Conservation (phyloP, 192 early-diverging fungal genomes). For the Dispira parvispora region DNA sequence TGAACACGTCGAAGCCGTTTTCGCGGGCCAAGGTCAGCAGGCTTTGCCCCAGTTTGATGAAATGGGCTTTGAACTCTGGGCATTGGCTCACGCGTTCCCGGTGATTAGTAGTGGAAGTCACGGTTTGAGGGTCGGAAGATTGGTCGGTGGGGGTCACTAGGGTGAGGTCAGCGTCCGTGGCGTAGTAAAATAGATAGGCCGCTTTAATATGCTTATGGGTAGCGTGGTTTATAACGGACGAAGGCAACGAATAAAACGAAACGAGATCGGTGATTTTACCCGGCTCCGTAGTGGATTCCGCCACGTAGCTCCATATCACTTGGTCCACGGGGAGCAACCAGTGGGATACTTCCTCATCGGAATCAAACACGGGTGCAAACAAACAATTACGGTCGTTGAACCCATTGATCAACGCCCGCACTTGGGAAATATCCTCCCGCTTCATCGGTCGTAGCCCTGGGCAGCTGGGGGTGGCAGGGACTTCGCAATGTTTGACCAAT, state of each 20-base stretch:
- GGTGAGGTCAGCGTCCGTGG: conserved; percentile 24
- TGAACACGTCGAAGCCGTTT: conserved; percentile 82
- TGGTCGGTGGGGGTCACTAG: conserved; percentile 13
- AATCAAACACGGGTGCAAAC: conserved; percentile 51
- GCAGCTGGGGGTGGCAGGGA: conserved; percentile 38
- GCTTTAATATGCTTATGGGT: conserved; percentile 63
- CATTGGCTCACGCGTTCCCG: conserved; percentile 1
- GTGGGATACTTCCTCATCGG: conserved; percentile 76
- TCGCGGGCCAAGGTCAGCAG: conserved; percentile 55
- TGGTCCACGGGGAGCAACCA: conserved; percentile 71
- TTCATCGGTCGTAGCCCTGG: conserved; percentile 70
- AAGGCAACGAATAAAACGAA: conserved; percentile 93
- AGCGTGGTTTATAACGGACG: conserved; percentile 63
- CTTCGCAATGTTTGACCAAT: conserved; percentile 50
- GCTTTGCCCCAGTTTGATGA: conserved; percentile 54
- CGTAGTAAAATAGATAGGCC: conserved; percentile 94
- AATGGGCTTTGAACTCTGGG: conserved; percentile 27
- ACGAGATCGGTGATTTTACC: conserved; percentile 71
- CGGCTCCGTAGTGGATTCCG: conserved; percentile 44
- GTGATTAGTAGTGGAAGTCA: conserved; percentile 21
- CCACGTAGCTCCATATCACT: conserved; percentile 92
- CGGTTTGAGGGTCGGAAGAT: conserved; percentile 22
- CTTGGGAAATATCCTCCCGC: conserved; percentile 51
- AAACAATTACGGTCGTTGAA: conserved; percentile 46
- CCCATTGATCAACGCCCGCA: conserved; percentile 55